phyloP scores from a whole-genome alignment of 371 early-diverging fungal genomes.

The Capniomyces stellatus region DNA sequence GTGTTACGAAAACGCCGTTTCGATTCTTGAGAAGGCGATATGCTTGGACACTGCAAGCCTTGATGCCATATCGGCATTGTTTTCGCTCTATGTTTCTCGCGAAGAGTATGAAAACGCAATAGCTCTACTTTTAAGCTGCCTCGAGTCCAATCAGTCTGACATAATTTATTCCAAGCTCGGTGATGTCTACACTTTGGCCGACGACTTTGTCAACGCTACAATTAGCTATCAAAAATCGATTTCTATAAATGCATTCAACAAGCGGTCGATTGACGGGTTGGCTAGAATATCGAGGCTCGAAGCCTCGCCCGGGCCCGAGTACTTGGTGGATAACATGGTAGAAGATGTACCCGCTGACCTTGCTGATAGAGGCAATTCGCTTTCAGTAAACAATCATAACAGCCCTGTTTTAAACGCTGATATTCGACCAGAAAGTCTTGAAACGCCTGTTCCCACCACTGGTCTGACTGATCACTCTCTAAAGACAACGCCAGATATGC shows the following conservation, averaged over 20 bases:
- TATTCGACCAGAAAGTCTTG: too few species aligned
- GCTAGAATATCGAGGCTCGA: too few species aligned
- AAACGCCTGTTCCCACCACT: too few species aligned
- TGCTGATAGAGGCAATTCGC: too few species aligned
- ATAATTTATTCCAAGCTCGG: conserved; percentile 15
- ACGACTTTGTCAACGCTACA: conserved; percentile 14
- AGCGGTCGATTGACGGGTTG: conserved; percentile 2
- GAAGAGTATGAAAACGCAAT: conserved; percentile 4
- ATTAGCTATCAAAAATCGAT: conserved; percentile 13
- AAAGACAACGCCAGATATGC: too few species aligned
- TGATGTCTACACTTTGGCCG: conserved; percentile 18
- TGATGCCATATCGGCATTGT: conserved; percentile 12
- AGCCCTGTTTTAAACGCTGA: too few species aligned
- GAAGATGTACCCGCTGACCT: too few species aligned
- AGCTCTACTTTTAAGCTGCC: conserved; percentile 7
- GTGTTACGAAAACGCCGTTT: conserved; percentile 8
- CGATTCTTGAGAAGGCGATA: conserved; percentile 10
- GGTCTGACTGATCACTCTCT: too few species aligned
- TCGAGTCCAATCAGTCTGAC: conserved; percentile 3
- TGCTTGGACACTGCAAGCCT: conserved; percentile 5
- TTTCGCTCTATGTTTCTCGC: conserved; percentile 12
- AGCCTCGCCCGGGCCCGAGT: too few species aligned
- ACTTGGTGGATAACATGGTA: too few species aligned
- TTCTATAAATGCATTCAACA: conserved; percentile 11
- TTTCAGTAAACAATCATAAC: too few species aligned